These are phyloP conservation scores for Suillus decipiens DNA, from an alignment of 768 basidiomycete species.

Conservation along the genomic window DNA sequence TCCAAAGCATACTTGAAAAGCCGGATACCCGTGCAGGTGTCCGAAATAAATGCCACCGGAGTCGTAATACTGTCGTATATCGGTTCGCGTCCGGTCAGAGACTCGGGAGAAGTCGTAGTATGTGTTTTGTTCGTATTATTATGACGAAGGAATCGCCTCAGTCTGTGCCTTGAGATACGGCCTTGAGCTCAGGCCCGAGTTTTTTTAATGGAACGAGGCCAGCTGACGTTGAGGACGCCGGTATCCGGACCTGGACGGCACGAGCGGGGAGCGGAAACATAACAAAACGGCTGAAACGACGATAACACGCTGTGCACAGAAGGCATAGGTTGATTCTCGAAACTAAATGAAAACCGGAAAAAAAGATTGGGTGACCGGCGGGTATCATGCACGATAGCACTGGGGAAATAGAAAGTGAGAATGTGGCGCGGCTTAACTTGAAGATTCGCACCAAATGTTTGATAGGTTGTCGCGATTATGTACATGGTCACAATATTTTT, in stretches of 20 bases:
- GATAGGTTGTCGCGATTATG: too few species aligned
- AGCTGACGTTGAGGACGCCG: neutral
- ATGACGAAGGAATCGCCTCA: neutral
- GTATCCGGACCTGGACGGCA: neutral
- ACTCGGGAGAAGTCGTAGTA: neutral
- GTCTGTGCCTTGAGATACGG: neutral
- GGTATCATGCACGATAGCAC: neutral
- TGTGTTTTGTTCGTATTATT: neutral
- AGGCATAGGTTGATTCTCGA: neutral
- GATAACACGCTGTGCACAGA: neutral
- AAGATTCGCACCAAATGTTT: neutral
- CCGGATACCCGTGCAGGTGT: neutral
- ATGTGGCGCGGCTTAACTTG: neutral
- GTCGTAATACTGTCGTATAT: too few species aligned
- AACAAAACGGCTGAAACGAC: neutral
- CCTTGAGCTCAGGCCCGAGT: neutral
- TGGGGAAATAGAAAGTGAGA: neutral
- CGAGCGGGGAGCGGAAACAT: neutral
- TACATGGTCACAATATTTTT: too few species aligned
- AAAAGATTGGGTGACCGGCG: neutral
- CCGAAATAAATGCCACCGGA: neutral
- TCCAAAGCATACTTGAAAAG: neutral
- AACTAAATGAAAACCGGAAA: neutral
- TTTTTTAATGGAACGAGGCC: neutral
- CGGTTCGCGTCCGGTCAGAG: neutral